These are phyloP conservation scores for Amylocarpus encephaloides DNA, from an alignment of 2,329 filamentous ascomycete species.

Conservation along the genomic window DNA sequence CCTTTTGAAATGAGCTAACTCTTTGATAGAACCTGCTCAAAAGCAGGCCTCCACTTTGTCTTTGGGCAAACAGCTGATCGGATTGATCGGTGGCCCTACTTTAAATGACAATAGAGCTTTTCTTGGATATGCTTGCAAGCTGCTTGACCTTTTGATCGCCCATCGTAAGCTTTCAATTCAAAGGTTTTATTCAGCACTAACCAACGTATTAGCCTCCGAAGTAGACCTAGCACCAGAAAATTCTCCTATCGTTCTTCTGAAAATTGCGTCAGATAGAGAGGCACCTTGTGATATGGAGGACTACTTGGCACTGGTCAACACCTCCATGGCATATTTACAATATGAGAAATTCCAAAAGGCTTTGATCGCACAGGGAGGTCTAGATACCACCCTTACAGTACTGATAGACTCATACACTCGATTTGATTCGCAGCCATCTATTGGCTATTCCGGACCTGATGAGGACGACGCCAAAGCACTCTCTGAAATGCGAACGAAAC, in stretches of 20 bases:
- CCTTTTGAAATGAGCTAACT: constrained; percentile 15
- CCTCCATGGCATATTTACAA: constrained; percentile 50
- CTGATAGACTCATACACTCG: constrained; percentile 43
- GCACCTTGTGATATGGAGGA: constrained; percentile 45
- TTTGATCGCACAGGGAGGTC: constrained; percentile 35
- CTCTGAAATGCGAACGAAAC: constrained; percentile 42
- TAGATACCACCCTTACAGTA: constrained; percentile 40
- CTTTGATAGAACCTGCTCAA: constrained; percentile 44
- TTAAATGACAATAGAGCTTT: constrained; percentile 38
- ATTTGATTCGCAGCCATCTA: constrained; percentile 33
- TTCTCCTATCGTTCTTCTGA: constrained; percentile 45
- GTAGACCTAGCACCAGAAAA: constrained; percentile 33
- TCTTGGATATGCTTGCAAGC: constrained; percentile 49
- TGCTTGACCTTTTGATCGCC: constrained; percentile 46
- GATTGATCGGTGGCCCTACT: constrained; percentile 42
- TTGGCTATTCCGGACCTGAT: constrained; percentile 17
- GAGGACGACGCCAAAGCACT: constrained; percentile 44
- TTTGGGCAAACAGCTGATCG: constrained; percentile 44
- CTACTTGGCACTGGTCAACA: constrained; percentile 45
- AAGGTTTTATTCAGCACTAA: constrained; percentile 5
- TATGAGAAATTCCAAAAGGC: constrained; percentile 45
- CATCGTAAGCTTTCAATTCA: constrained; percentile 37
- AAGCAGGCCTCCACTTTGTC: constrained; percentile 45
- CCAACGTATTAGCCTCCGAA: constrained; percentile 25
- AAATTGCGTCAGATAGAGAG: constrained; percentile 39